Evolutionary conservation across 164 flowering plant genomes (phyloP).

Genomic region (Nelumbo lutea): DNA sequence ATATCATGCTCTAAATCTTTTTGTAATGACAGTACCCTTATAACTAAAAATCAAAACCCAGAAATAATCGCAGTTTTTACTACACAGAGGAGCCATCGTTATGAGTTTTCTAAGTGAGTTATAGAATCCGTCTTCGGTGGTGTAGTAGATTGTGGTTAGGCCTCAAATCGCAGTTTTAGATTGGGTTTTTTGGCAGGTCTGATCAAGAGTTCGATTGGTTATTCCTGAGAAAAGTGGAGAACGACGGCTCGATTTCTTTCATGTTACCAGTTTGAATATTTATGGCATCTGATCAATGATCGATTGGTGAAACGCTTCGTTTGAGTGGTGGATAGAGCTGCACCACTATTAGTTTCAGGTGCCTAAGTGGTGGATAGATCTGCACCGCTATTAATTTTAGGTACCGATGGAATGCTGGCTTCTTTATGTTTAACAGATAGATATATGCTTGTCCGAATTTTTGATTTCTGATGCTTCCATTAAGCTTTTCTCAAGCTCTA

Average conservation of each 20-base stretch:
- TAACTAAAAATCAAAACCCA: too few relatives aligned
- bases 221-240: too few relatives aligned
- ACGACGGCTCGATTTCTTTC: not conserved
- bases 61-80: too few relatives aligned
- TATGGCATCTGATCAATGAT: not conserved
- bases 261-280: not conserved
- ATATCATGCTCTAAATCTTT: too few relatives aligned
- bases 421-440: not conserved
- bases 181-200: not conserved
- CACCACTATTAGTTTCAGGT: constrained; percentile 58
- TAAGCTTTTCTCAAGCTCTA: not conserved
- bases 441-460: not conserved
- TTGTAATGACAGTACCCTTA: too few relatives aligned
- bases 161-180: constrained; percentile 2
- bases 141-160: constrained; percentile 11
- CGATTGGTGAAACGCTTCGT: constrained; percentile 51
- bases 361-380: constrained; percentile 47
- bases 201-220: too few relatives aligned
- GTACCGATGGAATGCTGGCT: constrained; percentile 17
- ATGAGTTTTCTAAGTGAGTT: too few relatives aligned
- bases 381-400: constrained; percentile 51
- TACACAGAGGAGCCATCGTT: too few relatives aligned
- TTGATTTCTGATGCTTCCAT: not conserved
- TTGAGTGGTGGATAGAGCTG: constrained; percentile 56
- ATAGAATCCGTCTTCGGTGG: not conserved